Evolutionary conservation across 2,329 filamentous ascomycete species (phyloP).

Genomic region (Ramichloridium luteum): DNA sequence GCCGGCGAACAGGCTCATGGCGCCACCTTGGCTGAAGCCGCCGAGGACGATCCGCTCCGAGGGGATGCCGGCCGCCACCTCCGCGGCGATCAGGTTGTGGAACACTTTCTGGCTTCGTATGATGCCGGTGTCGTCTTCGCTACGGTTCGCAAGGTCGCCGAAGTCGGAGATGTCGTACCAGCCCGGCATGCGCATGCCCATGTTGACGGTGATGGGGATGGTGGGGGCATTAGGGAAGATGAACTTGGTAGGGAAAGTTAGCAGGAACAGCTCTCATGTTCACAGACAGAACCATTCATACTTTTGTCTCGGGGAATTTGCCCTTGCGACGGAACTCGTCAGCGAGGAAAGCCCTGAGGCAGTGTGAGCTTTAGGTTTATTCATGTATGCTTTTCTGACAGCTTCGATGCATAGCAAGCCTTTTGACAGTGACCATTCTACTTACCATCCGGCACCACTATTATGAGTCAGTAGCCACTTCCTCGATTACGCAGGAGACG

Average conservation of each 20-base stretch:
- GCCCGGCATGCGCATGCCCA: constrained; percentile 68
- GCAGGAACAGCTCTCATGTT: neutral
- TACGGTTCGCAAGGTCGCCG: constrained; percentile 33
- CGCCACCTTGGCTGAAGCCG: constrained; percentile 77
- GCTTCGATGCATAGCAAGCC: neutral
- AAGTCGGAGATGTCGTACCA: constrained; percentile 65
- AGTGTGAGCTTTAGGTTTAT: no score
- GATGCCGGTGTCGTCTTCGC: constrained; percentile 63
- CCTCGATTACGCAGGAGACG: neutral
- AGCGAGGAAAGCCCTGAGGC: constrained; percentile 55
- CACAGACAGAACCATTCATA: neutral
- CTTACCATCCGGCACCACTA: constrained; percentile 58
- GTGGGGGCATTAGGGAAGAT: constrained; percentile 79
- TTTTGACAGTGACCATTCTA: neutral
- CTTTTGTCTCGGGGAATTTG: constrained; percentile 72
- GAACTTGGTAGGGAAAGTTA: constrained; percentile 37
- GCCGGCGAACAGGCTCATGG: constrained; percentile 71
- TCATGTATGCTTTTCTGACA: neutral
- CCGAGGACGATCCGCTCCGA: constrained; percentile 74
- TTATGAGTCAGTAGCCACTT: constrained; percentile 1
- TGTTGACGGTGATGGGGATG: constrained; percentile 40
- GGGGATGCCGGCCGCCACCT: constrained; percentile 70
- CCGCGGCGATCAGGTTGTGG: constrained; percentile 63
- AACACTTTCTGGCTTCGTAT: constrained; percentile 61
- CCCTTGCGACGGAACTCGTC: constrained; percentile 74